Base-by-base conservation (phyloP, 257 asterid genomes). In the Nicotiana paniculata region DNA sequence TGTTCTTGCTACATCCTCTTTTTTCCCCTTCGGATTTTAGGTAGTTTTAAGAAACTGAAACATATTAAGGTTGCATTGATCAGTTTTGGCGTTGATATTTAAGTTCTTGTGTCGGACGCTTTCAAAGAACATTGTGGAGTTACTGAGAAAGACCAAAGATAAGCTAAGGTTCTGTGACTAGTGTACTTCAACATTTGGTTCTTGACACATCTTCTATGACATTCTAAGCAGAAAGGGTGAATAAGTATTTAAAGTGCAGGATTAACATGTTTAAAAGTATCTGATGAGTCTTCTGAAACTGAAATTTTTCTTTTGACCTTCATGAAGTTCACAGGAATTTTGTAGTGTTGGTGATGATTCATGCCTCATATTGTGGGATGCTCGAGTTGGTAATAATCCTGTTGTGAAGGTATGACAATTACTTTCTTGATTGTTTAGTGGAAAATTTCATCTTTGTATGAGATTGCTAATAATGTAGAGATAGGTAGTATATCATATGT, bases 301-400 rank as follows among this genome's bases (percentile, higher is more conserved):
- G 82, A 74, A 81, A 65, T 81, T 69, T 83, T 83, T 37, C 32
- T 16, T 78, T 37, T 72, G 69, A 64, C 37, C 77, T 77, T 82
- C 26, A 77, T 93, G 87, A 84, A 96, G 99, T 85, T 92, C 97
- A 18, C 97, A 94, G 96, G 98, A 96, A 83, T 96, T 96, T 59
- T 96, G 98, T 83, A 96, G 99, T 78, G 99, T 96, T 85, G 99
- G 99, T 75, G 97, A 96, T 86, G 99, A 96, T 90, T 94, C 99
- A 59, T 93, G 98, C 86, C 90, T 96, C 88, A 96, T 94, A 84
- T 85, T 96, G 55, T 96, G 99, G 99, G 99, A 96, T 85, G 97
- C 98, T 18, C 95, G 98, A 70, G 90, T 82, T 69, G 98, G 97
- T 61, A 85, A 26, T 82, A 86, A 72, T 88, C 99, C 98, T 0